These are phyloP conservation scores for Knoxia roxburghii DNA, from an alignment of 257 asterid genomes.

Conservation along the genomic window DNA sequence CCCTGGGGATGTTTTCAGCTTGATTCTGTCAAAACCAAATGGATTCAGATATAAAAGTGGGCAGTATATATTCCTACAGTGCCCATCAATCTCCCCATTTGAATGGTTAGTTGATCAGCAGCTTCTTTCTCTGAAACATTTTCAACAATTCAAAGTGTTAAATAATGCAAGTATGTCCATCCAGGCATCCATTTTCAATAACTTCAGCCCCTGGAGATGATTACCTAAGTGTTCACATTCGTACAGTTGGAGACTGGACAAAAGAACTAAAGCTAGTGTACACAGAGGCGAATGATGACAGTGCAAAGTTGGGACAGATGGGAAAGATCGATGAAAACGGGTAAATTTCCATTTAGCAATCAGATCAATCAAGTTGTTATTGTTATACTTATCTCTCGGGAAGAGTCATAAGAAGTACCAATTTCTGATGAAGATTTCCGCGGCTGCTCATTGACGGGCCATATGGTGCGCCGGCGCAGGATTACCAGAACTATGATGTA, in stretches of 20 bases:
- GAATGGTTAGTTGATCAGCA: slow-evolving; percentile 52
- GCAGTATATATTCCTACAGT: slow-evolving; percentile 71
- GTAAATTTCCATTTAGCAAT: slow-evolving; percentile 30
- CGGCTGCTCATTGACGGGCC: slow-evolving; percentile 86
- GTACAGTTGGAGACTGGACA: slow-evolving; percentile 69
- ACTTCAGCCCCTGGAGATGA: slow-evolving; percentile 96
- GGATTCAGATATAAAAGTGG: slow-evolving; percentile 90
- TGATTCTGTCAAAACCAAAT: slow-evolving; percentile 75
- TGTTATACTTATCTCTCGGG: background rate
- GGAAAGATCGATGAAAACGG: slow-evolving; percentile 56
- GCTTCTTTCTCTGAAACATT: background rate
- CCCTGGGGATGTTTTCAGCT: slow-evolving; percentile 92
- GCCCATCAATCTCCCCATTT: slow-evolving; percentile 79
- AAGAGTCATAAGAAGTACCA: slow-evolving; percentile 9
- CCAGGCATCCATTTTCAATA: slow-evolving; percentile 96
- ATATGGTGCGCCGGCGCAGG: slow-evolving; percentile 94
- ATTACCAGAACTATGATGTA: slow-evolving; percentile 74
- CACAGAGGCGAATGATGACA: slow-evolving; percentile 56
- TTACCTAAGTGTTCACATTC: slow-evolving; percentile 76
- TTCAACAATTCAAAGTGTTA: background rate
- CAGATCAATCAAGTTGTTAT: slow-evolving; percentile 2
- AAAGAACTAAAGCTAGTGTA: slow-evolving; percentile 55
- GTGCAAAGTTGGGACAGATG: slow-evolving; percentile 51
- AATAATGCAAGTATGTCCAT: background rate
- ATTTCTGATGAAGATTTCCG: slow-evolving; percentile 47